Evolutionary conservation across 306 rosid species (phyloP).

Genomic region (Argentina anserina): DNA sequence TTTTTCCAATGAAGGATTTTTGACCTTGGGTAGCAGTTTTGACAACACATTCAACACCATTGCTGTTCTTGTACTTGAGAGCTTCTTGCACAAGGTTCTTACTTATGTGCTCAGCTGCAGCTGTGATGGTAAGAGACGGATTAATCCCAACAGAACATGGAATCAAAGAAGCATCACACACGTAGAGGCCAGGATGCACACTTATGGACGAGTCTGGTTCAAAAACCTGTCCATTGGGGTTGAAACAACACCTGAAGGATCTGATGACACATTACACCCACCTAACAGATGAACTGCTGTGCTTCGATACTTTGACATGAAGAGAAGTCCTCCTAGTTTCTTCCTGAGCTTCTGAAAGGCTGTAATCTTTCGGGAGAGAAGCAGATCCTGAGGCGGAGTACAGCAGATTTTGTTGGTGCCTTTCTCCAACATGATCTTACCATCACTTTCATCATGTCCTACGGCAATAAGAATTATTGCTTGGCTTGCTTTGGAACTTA

Average conservation of each 20-base stretch:
- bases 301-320: constrained; percentile 31
- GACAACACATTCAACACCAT: not conserved
- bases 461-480: constrained; percentile 31
- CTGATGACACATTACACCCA: constrained; percentile 33
- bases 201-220: constrained; percentile 4
- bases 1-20: not conserved
- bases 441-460: constrained; percentile 32
- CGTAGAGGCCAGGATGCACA: constrained; percentile 31
- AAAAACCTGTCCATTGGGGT: constrained; percentile 32
- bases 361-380: constrained; percentile 24
- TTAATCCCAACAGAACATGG: constrained; percentile 38
- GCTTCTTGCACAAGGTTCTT: constrained; percentile 28
- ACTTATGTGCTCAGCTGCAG: constrained; percentile 32
- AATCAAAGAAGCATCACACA: constrained; percentile 37
- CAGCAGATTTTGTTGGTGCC: constrained; percentile 27
- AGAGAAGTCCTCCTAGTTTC: constrained; percentile 34
- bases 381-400: constrained; percentile 30
- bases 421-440: constrained; percentile 21
- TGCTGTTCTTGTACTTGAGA: constrained; percentile 17
- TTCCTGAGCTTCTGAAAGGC: constrained; percentile 30
- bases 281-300: constrained; percentile 38
- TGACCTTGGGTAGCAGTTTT: not conserved
- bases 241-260: constrained; percentile 26
- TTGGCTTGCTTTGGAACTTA: constrained; percentile 24
- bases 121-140: constrained; percentile 32